Base-by-base conservation (phyloP, 2,329 filamentous ascomycete genomes). In the Chrysosporium queenslandicum region DNA sequence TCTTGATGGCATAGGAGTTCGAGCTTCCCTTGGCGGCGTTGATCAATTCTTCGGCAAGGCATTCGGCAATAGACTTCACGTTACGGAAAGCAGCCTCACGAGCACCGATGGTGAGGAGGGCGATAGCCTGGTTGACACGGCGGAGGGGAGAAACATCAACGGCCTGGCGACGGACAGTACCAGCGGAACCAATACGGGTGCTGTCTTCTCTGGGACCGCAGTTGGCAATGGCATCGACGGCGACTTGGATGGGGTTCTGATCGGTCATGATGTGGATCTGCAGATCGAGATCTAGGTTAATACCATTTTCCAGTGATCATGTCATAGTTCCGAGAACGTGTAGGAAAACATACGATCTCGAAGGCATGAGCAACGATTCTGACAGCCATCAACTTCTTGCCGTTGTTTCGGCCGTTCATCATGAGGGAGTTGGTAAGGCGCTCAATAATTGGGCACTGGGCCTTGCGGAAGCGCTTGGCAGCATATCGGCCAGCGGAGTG, bases 351-450 rank as follows among this genome's bases (percentile, higher is more conserved):
- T 85, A 96, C 91, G 74, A 98, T 98, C 82, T 98, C 94, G 78
- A 98, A 98, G 68, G 91, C 77, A 82, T 98, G 92, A 66, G 90
- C 90, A 69, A 98, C 90, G 67, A 98, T 98, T 78, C 92, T 89
- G 75, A 97, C 91, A 72, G 92, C 94, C 90, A 94, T 96, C 73
- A 97, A 85, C 88, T 98, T 98, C 87, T 98, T 98, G 78, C 92
- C 92, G 87, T 96, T 98, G 87, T 98, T 98, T 79, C 92, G 92
- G 77, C 92, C 92, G 85, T 98, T 95, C 91, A 97, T 97, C 94
- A 98, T 98, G 74, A 98, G 85, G 57, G 92, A 97, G 87, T 98
- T 98, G 82, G 92, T 98, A 68, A 98, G 85, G 75, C 92, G 91
- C 87, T 98, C 92, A 73, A 98, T 96, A 85, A 98, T 97, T 70